Percentiles rank a stretch among this genome's conserved stretches.
These are phyloP conservation scores for Colletotrichum cereale DNA, from an alignment of 2,329 filamentous ascomycete genomes.

Conservation along the genomic window DNA sequence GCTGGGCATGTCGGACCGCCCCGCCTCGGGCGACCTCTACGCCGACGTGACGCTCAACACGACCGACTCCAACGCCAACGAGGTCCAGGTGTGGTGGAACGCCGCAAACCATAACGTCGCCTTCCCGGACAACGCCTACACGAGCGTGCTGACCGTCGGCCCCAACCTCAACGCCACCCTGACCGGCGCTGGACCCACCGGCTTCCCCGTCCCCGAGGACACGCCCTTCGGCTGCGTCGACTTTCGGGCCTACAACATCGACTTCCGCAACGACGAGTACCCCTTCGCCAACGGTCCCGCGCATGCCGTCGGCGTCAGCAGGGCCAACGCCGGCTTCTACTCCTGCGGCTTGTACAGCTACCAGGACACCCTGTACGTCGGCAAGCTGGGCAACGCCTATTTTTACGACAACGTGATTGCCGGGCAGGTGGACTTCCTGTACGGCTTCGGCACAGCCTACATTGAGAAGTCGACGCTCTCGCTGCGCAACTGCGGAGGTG, in stretches of 20 bases:
- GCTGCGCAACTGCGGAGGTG: slow-evolving; percentile 73
- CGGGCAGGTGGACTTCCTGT: slow-evolving; percentile 77
- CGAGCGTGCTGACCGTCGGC: slow-evolving; percentile 71
- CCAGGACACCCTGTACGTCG: slow-evolving; percentile 69
- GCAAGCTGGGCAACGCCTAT: slow-evolving; percentile 67
- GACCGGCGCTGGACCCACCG: slow-evolving; percentile 72
- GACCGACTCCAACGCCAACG: slow-evolving; percentile 50
- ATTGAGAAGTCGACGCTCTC: slow-evolving; percentile 66
- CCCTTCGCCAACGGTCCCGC: slow-evolving; percentile 66
- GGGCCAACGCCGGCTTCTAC: slow-evolving; percentile 77
- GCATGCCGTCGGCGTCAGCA: slow-evolving; percentile 70
- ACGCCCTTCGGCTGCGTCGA: slow-evolving; percentile 74
- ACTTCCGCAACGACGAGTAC: slow-evolving; percentile 72
- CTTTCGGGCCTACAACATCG: slow-evolving; percentile 76
- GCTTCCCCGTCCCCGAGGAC: slow-evolving; percentile 68
- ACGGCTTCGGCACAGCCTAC: slow-evolving; percentile 76
- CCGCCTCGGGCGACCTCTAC: slow-evolving; percentile 49
- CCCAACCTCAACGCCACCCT: slow-evolving; percentile 73
- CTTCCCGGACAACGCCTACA: slow-evolving; percentile 71
- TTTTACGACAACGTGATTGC: slow-evolving; percentile 72
- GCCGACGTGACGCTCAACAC: slow-evolving; percentile 59
- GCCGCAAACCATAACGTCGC: slow-evolving; percentile 63
- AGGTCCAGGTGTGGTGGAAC: slow-evolving; percentile 70
- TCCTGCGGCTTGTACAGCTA: slow-evolving; percentile 75
- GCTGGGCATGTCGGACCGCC: slow-evolving; percentile 66